Evolutionary conservation across 495 filamentous ascomycete genomes (phyloP).

Genomic region (Annulohypoxylon moriforme): DNA sequence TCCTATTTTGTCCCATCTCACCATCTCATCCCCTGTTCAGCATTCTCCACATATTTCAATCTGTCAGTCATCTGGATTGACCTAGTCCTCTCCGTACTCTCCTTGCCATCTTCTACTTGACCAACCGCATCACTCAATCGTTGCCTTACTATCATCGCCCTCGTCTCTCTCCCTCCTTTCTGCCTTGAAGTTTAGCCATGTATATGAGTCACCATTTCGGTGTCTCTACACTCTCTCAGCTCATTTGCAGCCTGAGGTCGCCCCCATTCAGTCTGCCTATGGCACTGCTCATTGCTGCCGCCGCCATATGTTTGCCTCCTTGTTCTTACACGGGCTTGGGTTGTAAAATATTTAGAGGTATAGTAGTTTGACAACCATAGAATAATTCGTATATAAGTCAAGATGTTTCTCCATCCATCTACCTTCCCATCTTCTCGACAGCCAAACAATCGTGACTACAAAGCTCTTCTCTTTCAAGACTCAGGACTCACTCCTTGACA

Average conservation of each 20-base stretch:
- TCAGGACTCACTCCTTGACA: neutral
- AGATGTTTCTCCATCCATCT: slow-evolving; percentile 9
- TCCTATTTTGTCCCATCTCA: neutral
- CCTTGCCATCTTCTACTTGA: slow-evolving; percentile 4
- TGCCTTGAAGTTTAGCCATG: slow-evolving; percentile 33
- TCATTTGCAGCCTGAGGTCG: slow-evolving; percentile 11
- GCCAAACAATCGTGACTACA: slow-evolving; percentile 8
- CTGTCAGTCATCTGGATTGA: slow-evolving; percentile 18
- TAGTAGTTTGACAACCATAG: neutral
- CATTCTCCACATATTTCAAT: neutral
- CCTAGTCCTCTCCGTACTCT: neutral
- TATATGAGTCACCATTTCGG: slow-evolving; percentile 41
- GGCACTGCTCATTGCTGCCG: slow-evolving; percentile 32
- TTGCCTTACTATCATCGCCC: slow-evolving; percentile 29
- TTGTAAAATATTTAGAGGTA: slow-evolving; percentile 15
- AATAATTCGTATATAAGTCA: slow-evolving; percentile 18
- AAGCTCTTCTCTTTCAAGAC: slow-evolving; percentile 4
- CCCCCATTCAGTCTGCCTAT: slow-evolving; percentile 37
- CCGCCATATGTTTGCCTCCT: slow-evolving; percentile 19
- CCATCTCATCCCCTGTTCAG: neutral
- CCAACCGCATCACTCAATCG: slow-evolving; percentile 19
- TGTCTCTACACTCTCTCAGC: slow-evolving; percentile 22
- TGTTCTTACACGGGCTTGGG: slow-evolving; percentile 18
- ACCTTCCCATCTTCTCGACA: slow-evolving; percentile 4
- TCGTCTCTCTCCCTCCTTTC: slow-evolving; percentile 21